These are phyloP conservation scores for Leccinum fuscescens DNA, from an alignment of 1,284 basidiomycete species.

Conservation along the genomic window DNA sequence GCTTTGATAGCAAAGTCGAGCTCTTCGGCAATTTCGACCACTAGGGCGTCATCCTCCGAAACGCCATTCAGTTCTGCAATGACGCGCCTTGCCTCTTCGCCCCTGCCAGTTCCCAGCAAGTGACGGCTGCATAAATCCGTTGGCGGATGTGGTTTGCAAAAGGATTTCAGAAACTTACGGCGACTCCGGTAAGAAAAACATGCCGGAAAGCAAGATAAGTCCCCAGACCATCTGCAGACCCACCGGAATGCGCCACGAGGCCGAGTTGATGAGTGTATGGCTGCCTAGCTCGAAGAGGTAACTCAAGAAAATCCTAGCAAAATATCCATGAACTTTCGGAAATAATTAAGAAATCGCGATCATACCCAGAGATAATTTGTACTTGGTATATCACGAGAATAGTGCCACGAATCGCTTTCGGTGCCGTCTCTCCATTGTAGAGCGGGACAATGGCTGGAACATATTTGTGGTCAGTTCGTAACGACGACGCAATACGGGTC, in stretches of 20 bases:
- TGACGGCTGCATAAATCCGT: constrained; percentile 47
- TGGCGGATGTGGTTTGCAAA: not conserved
- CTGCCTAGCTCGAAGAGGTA: constrained; percentile 37
- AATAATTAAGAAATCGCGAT: not conserved
- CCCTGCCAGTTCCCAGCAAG: constrained; percentile 52
- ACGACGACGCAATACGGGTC: not conserved
- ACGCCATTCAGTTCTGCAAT: constrained; percentile 68
- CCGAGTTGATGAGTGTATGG: constrained; percentile 55
- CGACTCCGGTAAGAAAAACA: constrained; percentile 79
- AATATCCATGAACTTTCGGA: not conserved
- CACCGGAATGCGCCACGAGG: constrained; percentile 71
- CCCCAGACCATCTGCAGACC: constrained; percentile 71
- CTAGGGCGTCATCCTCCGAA: constrained; percentile 35
- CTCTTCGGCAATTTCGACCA: constrained; percentile 50
- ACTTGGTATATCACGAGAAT: constrained; percentile 76
- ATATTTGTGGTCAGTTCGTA: not conserved
- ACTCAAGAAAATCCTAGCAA: constrained; percentile 43
- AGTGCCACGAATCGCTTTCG: constrained; percentile 71
- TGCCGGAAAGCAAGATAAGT: constrained; percentile 62
- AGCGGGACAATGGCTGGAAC: constrained; percentile 71
- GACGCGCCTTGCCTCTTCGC: constrained; percentile 56
- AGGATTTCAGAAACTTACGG: constrained; percentile 43
- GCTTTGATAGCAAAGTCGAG: constrained; percentile 64
- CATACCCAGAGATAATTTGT: constrained; percentile 69
- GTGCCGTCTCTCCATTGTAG: constrained; percentile 79